These are phyloP conservation scores for Noccaea bulbosa DNA, from an alignment of 345 rosid species.

Conservation along the genomic window DNA sequence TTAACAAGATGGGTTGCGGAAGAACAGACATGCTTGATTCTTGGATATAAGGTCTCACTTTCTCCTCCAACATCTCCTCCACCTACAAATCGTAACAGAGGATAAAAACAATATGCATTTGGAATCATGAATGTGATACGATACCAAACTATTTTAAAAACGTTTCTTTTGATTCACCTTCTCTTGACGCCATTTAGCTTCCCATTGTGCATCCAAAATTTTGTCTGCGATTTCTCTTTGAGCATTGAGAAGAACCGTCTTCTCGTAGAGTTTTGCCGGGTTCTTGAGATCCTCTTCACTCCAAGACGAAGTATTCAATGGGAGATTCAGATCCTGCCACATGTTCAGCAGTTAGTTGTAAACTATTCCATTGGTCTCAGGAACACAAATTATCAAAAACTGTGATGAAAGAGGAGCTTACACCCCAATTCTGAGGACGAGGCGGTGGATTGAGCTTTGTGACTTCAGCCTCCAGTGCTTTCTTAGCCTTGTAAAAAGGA, in stretches of 20 bases:
- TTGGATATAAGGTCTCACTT: conserved; percentile 72
- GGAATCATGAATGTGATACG: conserved; percentile 1
- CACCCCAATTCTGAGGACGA: conserved; percentile 93
- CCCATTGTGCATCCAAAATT: conserved; percentile 89
- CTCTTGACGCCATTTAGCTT: conserved; percentile 87
- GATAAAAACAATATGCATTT: neutral
- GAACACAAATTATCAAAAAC: neutral
- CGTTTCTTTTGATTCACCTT: conserved; percentile 53
- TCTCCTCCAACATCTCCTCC: conserved; percentile 82
- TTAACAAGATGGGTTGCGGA: conserved; percentile 64
- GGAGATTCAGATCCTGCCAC: conserved; percentile 80
- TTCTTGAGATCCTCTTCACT: conserved; percentile 86
- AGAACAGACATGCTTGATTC: conserved; percentile 55
- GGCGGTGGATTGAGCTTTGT: conserved; percentile 77
- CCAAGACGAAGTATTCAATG: conserved; percentile 81
- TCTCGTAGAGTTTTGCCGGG: conserved; percentile 80
- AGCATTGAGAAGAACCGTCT: conserved; percentile 91
- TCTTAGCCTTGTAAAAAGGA: conserved; percentile 85
- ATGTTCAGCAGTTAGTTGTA: conserved; percentile 30
- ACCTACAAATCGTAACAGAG: conserved; percentile 49
- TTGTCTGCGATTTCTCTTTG: conserved; percentile 88
- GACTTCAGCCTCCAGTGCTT: conserved; percentile 79
- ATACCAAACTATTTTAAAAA: neutral
- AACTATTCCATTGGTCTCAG: neutral
- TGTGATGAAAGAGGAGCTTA: conserved; percentile 45